Conservation (phyloP, 1,139 yeast genomes). For the Lodderomyces jiufengensis region DNA sequence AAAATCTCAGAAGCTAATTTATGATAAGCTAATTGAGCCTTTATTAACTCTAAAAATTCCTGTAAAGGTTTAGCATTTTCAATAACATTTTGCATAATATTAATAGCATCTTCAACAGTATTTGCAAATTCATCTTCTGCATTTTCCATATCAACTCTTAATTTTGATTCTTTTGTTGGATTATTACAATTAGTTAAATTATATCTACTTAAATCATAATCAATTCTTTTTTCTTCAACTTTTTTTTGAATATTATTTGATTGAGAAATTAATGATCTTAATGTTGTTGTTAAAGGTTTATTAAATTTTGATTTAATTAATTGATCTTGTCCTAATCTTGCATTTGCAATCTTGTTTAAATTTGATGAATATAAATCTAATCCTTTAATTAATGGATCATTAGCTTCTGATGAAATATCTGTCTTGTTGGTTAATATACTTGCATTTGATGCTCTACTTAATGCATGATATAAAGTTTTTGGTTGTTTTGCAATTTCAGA, state of each 20-base stretch:
- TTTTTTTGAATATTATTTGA: constrained; percentile 70
- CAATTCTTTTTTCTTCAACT: constrained; percentile 76
- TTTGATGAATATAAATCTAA: constrained; percentile 44
- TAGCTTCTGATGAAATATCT: constrained; percentile 43
- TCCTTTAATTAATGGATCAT: constrained; percentile 44
- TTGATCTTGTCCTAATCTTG: constrained; percentile 80
- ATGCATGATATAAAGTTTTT: constrained; percentile 81
- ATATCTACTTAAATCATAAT: constrained; percentile 76
- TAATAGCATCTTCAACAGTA: constrained; percentile 85
- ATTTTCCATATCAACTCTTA: constrained; percentile 75
- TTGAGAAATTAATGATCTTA: constrained; percentile 60
- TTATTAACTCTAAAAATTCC: constrained; percentile 64
- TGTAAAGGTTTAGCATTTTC: constrained; percentile 70
- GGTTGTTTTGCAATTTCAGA: constrained; percentile 61
- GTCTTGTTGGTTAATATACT: constrained; percentile 43
- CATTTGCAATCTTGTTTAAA: constrained; percentile 69
- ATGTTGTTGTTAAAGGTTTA: constrained; percentile 59
- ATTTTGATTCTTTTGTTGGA: constrained; percentile 72
- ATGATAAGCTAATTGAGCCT: constrained; percentile 82
- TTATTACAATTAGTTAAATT: constrained; percentile 60
- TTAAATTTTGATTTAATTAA: constrained; percentile 69
- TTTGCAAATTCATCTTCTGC: constrained; percentile 90
- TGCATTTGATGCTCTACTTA: constrained; percentile 71
- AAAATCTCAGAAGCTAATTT: constrained; percentile 71
- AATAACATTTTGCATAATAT: constrained; percentile 78